Evolutionary conservation across 2,329 filamentous ascomycete species (phyloP).

Genomic region (Endoconidiophora polonica): DNA sequence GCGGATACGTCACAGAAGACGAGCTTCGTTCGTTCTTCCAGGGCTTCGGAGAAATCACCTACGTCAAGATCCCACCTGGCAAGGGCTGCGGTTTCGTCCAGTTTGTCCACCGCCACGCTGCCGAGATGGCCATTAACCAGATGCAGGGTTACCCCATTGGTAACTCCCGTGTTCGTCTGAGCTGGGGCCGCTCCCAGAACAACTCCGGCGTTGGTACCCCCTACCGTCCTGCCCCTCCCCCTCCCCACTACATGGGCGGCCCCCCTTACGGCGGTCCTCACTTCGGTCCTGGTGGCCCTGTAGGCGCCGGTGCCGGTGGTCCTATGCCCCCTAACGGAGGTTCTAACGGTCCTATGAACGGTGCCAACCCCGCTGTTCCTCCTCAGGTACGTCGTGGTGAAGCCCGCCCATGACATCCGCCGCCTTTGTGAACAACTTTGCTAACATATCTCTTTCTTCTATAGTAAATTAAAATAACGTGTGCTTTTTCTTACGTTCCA

Average conservation of each 20-base stretch:
- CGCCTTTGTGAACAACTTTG: background rate
- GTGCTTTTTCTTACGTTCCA: constrained; percentile 13
- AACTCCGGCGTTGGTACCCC: constrained; percentile 97
- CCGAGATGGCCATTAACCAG: constrained; percentile 99
- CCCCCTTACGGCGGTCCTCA: constrained; percentile 30
- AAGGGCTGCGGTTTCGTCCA: constrained; percentile 99
- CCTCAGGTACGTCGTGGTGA: constrained; percentile 21
- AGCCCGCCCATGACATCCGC: background rate
- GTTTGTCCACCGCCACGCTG: constrained; percentile 95
- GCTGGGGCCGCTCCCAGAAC: constrained; percentile 97
- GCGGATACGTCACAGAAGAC: constrained; percentile 95
- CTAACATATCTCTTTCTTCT: constrained; percentile 3
- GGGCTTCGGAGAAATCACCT: constrained; percentile 97
- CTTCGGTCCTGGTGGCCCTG: constrained; percentile 28
- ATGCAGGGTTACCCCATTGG: constrained; percentile 99
- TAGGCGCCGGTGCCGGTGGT: constrained; percentile 24
- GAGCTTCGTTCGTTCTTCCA: constrained; percentile 99
- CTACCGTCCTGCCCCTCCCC: constrained; percentile 75
- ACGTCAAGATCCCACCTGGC: constrained; percentile 98
- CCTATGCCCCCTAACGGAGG: constrained; percentile 23
- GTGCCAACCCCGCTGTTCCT: constrained; percentile 23
- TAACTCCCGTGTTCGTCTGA: constrained; percentile 92
- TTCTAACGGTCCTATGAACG: constrained; percentile 22
- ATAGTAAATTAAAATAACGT: constrained; percentile 12
- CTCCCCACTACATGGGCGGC: constrained; percentile 36